A percentile compares a stretch with the other conserved stretches of the same genome.
Evolutionary conservation across 371 early-diverging fungal genomes (phyloP).

Genomic region (Parasitella parasitica): DNA sequence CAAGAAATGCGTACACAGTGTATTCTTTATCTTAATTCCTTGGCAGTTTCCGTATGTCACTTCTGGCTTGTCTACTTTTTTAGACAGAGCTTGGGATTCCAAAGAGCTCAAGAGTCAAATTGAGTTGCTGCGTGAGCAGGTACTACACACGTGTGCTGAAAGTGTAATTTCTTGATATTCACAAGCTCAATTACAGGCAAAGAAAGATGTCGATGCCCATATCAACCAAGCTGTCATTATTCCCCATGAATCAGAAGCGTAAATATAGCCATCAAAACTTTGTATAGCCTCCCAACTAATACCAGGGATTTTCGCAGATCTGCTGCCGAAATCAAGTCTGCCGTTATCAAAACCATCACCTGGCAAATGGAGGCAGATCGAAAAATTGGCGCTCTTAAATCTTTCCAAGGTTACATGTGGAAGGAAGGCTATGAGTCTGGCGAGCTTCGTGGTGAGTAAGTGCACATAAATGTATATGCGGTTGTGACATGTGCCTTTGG

Average conservation of each 20-base stretch:
- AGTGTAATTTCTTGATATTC: too few species aligned
- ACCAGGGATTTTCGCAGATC: constrained; percentile 36
- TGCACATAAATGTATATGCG: too few species aligned
- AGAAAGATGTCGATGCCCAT: constrained; percentile 54
- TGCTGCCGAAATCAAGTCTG: constrained; percentile 53
- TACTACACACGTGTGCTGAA: too few species aligned
- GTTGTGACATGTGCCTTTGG: not conserved
- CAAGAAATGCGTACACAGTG: too few species aligned
- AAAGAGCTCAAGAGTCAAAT: constrained; percentile 61
- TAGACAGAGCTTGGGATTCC: constrained; percentile 67
- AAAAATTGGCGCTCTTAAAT: constrained; percentile 86
- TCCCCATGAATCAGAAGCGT: constrained; percentile 44
- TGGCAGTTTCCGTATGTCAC: constrained; percentile 79
- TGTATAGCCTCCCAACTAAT: too few species aligned
- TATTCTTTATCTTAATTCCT: not conserved
- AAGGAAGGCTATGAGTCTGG: constrained; percentile 79
- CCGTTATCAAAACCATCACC: constrained; percentile 66
- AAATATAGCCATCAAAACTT: too few species aligned
- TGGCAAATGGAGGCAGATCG: constrained; percentile 88
- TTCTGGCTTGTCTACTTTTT: constrained; percentile 59
- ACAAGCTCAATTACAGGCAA: constrained; percentile 37
- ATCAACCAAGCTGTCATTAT: constrained; percentile 48
- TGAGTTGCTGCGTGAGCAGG: constrained; percentile 72
- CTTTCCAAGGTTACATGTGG: constrained; percentile 96
- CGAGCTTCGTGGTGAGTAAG: constrained; percentile 74